A percentile compares a stretch with the other conserved stretches of the same genome.
Evolutionary conservation across 306 rosid genomes (phyloP).

Genomic region (Carpinus viminea): DNA sequence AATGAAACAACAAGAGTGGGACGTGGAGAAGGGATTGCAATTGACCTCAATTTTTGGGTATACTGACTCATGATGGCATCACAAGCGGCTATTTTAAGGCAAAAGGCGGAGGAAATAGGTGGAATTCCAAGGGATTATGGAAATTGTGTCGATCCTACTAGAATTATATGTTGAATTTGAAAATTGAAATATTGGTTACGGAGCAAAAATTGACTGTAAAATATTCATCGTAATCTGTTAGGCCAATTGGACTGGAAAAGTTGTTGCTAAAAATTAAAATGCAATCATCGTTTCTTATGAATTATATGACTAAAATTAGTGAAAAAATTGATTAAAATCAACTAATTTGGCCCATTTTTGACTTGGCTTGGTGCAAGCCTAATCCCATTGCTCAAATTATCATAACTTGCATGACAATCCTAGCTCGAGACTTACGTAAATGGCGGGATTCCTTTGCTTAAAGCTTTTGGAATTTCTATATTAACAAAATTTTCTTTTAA

Average conservation of each 20-base stretch:
- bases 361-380: neutral
- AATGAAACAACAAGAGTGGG: neutral
- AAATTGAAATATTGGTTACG: neutral
- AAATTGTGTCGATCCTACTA: neutral
- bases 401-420: neutral
- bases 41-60: neutral
- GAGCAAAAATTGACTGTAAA: neutral
- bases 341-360: neutral
- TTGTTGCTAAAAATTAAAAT: neutral
- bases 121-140: neutral
- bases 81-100: neutral
- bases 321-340: neutral
- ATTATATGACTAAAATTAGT: neutral
- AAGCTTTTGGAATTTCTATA: too few species aligned
- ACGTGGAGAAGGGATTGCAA: neutral
- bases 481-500: too few species aligned
- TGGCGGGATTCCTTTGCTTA: too few species aligned
- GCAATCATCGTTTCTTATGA: neutral
- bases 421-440: neutral
- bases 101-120: neutral
- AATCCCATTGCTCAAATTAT: neutral
- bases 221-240: neutral
- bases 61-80: neutral
- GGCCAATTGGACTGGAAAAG: neutral
- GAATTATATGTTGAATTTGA: slow-evolving; percentile 1